Conservation (phyloP, 352 stramenopile species). For the Phytophthora agathidicida region DNA sequence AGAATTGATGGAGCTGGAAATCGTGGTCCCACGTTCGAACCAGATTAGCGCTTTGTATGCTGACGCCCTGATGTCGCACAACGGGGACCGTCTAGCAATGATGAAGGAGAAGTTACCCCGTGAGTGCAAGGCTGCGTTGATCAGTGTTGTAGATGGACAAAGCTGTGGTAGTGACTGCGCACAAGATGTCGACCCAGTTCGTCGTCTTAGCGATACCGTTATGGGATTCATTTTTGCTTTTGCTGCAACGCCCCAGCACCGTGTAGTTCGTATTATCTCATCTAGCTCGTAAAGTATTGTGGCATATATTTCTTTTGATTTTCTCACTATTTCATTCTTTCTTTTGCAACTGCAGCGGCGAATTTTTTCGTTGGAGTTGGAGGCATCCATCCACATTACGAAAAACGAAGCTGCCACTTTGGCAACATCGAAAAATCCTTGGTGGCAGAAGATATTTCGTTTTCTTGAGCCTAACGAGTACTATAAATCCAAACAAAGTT, state of each 20-base stretch:
- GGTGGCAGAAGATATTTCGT: no score
- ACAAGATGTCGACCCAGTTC: background rate
- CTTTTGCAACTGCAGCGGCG: no score
- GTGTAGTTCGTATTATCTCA: conserved; percentile 8
- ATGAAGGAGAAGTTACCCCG: conserved; percentile 7
- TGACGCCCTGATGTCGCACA: background rate
- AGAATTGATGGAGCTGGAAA: conserved; percentile 12
- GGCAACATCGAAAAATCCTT: no score
- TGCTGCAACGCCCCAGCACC: conserved; percentile 15
- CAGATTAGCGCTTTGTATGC: background rate
- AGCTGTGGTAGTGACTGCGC: no score
- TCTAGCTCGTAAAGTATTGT: no score
- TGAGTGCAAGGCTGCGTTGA: conserved; percentile 5
- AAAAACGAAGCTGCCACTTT: no score
- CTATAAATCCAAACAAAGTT: no score
- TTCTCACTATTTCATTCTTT: no score
- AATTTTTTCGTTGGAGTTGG: no score
- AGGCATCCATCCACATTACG: no score
- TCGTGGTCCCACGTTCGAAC: background rate
- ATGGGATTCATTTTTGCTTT: conserved; percentile 16
- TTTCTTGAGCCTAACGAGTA: no score
- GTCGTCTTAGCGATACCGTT: conserved; percentile 1
- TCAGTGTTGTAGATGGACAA: conserved; percentile 18
- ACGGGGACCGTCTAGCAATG: conserved; percentile 7
- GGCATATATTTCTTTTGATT: no score